Base-by-base conservation (phyloP, 2,329 filamentous ascomycete species). In the Microdochium nivale region DNA sequence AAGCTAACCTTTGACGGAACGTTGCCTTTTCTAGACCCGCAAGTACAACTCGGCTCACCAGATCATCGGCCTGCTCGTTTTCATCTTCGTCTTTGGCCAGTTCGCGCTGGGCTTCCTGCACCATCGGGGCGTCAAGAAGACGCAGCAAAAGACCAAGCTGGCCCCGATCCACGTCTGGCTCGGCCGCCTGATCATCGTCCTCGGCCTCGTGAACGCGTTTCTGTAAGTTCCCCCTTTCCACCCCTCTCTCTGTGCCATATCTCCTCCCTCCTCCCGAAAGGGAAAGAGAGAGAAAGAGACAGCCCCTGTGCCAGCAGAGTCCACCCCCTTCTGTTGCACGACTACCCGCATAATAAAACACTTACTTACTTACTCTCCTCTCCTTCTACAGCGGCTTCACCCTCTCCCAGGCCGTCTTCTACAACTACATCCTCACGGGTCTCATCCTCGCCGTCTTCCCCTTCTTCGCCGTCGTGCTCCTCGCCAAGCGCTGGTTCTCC, bases 151-250 rank as follows among this genome's bases (percentile, higher is more conserved):
- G 1, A 79, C 78, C 25, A 70, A 72, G 56, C 70, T 80, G 32
- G 72, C 76, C 50, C 75, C 69, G 19, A 67, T 78, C 24, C 82
- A 86, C 63, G 65, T 79, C 21, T 80, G 80, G 75, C 66, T 81
- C 2, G 82, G 82, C 2, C 74, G 80, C 14, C 47, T 75, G 3
- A 69, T 80, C 33, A 70, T 84, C 21, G 61, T 74, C 10, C 59
- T 81, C 3, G 81, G 79, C 46, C 67, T 79, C 16, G 58, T 77
- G 51, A 83, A 84, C 55, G 78, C 71, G 23, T 81, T 82, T 55
- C 64, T 83, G 77, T 79, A 67, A 55, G 77, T 67, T 25, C 9
- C 19, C 8, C 19, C 8, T 44, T 19, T 19, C 37, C 19, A 44
- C n/a, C 9, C n/a, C 8, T 44, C 9, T 44, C 37, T n/a, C 37